A percentile compares a stretch with the other conserved stretches of the same genome.
Evolutionary conservation across 2,329 filamentous ascomycete genomes (phyloP).

Genomic region (Cadophora sp.): DNA sequence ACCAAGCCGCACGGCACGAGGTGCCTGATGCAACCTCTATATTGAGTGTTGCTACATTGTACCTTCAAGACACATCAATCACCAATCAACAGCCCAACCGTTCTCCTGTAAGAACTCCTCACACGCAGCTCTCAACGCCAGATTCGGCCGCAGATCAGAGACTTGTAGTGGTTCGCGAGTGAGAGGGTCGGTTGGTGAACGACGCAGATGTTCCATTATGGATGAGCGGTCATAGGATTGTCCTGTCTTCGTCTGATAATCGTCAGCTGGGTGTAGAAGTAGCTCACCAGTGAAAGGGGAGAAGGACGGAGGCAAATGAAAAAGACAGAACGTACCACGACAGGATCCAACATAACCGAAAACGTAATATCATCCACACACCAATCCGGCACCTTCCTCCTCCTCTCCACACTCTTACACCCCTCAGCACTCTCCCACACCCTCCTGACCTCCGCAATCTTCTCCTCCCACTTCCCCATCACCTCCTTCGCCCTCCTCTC

Average conservation of each 20-base stretch:
- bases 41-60: too few relatives aligned
- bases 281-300: too few relatives aligned
- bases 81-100: constrained; percentile 94
- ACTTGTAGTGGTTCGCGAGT: constrained; percentile 76
- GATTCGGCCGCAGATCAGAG: constrained; percentile 79
- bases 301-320: too few relatives aligned
- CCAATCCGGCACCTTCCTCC: constrained; percentile 68
- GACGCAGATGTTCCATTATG: constrained; percentile 84
- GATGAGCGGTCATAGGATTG: constrained; percentile 89
- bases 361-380: constrained; percentile 79
- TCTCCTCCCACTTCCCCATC: constrained; percentile 53
- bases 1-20: too few relatives aligned
- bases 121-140: constrained; percentile 81
- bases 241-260: constrained; percentile 75
- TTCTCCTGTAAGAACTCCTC: constrained; percentile 86
- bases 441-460: constrained; percentile 51
- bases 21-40: too few relatives aligned
- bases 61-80: too few relatives aligned
- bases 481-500: constrained; percentile 47
- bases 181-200: constrained; percentile 78
- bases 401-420: constrained; percentile 54
- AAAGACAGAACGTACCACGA: constrained; percentile 45
- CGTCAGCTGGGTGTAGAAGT: constrained; percentile 20
- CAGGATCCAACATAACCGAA: constrained; percentile 74
- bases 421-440: constrained; percentile 60